These are phyloP conservation scores for Lasiodiplodia theobromae DNA, from an alignment of 2,329 filamentous ascomycete genomes.

Conservation along the genomic window DNA sequence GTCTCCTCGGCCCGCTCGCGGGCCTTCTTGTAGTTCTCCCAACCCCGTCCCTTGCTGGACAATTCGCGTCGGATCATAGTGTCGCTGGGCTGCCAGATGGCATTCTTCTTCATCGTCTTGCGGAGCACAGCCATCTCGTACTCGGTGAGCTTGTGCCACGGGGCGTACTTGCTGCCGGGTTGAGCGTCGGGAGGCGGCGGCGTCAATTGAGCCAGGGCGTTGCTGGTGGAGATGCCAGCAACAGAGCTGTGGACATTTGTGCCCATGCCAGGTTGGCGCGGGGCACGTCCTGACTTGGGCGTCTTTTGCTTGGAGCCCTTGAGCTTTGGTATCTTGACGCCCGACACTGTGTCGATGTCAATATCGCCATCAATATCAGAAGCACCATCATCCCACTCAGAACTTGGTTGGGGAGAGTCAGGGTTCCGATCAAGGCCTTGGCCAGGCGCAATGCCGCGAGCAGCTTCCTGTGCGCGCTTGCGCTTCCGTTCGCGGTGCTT, in stretches of 20 bases:
- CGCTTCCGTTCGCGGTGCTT: slow-evolving; percentile 39
- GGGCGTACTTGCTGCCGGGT: slow-evolving; percentile 66
- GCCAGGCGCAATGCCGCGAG: slow-evolving; percentile 49
- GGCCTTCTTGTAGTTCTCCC: slow-evolving; percentile 58
- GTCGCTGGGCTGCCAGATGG: slow-evolving; percentile 82
- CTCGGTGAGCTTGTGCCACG: slow-evolving; percentile 70
- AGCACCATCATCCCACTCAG: slow-evolving; percentile 18
- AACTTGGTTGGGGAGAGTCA: slow-evolving; percentile 35
- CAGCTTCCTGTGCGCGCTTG: slow-evolving; percentile 27
- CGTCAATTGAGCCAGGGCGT: slow-evolving; percentile 64
- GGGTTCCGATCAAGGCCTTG: slow-evolving; percentile 54
- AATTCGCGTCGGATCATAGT: slow-evolving; percentile 86
- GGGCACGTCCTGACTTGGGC: slow-evolving; percentile 51
- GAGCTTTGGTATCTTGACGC: slow-evolving; percentile 41
- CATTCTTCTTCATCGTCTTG: slow-evolving; percentile 92
- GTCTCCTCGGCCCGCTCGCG: slow-evolving; percentile 69
- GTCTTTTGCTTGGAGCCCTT: slow-evolving; percentile 24
- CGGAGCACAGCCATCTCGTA: slow-evolving; percentile 75
- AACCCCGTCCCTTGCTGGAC: slow-evolving; percentile 69
- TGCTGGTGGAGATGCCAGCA: slow-evolving; percentile 67
- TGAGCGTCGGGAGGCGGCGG: slow-evolving; percentile 67
- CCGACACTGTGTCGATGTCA: slow-evolving; percentile 17
- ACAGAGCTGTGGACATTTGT: slow-evolving; percentile 63
- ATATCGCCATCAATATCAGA: slow-evolving; percentile 19
- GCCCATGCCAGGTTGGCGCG: slow-evolving; percentile 53